Evolutionary conservation across 2,329 filamentous ascomycete genomes (phyloP), one percentile per base, ranked within the genome.

Genomic region (Colletotrichum viniferum): DNA sequence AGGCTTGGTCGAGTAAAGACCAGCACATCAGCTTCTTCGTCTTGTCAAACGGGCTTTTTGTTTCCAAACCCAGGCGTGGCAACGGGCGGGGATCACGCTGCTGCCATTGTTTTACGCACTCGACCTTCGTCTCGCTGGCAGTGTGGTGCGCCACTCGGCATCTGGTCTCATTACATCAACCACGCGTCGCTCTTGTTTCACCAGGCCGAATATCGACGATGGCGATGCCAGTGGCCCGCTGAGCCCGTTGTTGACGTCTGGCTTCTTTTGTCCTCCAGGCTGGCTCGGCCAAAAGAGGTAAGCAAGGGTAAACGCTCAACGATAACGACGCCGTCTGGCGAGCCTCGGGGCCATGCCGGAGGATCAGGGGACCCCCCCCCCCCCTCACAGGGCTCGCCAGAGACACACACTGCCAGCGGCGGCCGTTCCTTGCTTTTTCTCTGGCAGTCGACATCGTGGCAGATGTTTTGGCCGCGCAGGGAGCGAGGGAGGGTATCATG

Each of bases 1-100:
- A 75, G 63, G 36, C 73, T 67, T 58, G 34, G 69, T 60, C 16
- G 55, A 68, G 73, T 73, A 73, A 68, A 28, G 64, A 30, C 21
- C 16, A 18, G 38, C 69, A 34, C 56, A 58, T 28, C 43, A 16
- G 56, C 30, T 55, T 63, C 62, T 58, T 12, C 56, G 56, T 73
- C 28, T 63, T 68, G n/a, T 43, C 62, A 52, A 68, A 73, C 56
- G 62, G 63, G 62, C 69, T 34, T 75, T 66, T 67, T 48, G 69
- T 36, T 72, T 56, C 38, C 63, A 34, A 64, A 48, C 26, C 63
- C 63, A 56, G 60, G 43, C 43, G 28, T 43, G 34, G 69, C 61
- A 61, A 70, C 66, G 26, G 43, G 71, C 34, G 60, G 67, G 43
- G 58, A 48, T 26, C n/a, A 63, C 34, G 32, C 56, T 28, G 28